phyloP scores from a whole-genome alignment of 2,329 filamentous ascomycete species.

The Pleomassaria siparia region DNA sequence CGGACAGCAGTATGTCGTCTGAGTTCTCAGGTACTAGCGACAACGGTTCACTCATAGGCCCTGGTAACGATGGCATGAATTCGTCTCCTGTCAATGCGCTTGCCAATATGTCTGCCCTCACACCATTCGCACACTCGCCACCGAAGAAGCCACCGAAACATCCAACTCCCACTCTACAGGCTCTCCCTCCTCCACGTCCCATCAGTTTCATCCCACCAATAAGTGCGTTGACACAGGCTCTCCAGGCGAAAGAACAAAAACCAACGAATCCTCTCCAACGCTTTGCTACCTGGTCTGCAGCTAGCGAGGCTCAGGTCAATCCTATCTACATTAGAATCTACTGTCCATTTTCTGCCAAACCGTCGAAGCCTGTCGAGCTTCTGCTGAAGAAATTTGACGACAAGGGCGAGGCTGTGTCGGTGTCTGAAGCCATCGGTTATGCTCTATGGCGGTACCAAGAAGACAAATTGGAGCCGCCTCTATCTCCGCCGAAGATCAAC shows the following conservation, averaged over 20 bases:
- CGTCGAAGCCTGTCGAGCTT: slow-evolving; percentile 69
- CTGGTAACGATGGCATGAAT: slow-evolving; percentile 61
- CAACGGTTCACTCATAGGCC: slow-evolving; percentile 70
- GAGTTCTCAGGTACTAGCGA: slow-evolving; percentile 53
- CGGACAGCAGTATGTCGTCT: slow-evolving; percentile 43
- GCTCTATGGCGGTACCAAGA: slow-evolving; percentile 77
- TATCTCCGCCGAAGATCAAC: slow-evolving; percentile 67
- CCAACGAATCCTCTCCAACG: slow-evolving; percentile 72
- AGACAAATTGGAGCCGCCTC: slow-evolving; percentile 69
- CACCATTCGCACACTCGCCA: slow-evolving; percentile 52
- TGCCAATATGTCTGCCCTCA: slow-evolving; percentile 46
- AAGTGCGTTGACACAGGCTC: slow-evolving; percentile 69
- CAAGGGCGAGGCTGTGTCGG: slow-evolving; percentile 69
- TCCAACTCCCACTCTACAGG: slow-evolving; percentile 56
- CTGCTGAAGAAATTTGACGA: slow-evolving; percentile 70
- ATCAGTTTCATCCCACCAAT: slow-evolving; percentile 70
- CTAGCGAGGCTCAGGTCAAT: slow-evolving; percentile 67
- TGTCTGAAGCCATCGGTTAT: slow-evolving; percentile 80
- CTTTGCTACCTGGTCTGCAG: slow-evolving; percentile 74
- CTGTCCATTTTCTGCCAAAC: slow-evolving; percentile 67
- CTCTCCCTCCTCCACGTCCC: slow-evolving; percentile 70
- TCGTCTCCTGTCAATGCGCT: slow-evolving; percentile 53
- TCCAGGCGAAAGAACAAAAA: slow-evolving; percentile 72
- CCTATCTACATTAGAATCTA: slow-evolving; percentile 78
- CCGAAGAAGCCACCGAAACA: slow-evolving; percentile 63